phyloP scores from a whole-genome alignment of 768 basidiomycete species.

The Amylocystis lapponica region DNA sequence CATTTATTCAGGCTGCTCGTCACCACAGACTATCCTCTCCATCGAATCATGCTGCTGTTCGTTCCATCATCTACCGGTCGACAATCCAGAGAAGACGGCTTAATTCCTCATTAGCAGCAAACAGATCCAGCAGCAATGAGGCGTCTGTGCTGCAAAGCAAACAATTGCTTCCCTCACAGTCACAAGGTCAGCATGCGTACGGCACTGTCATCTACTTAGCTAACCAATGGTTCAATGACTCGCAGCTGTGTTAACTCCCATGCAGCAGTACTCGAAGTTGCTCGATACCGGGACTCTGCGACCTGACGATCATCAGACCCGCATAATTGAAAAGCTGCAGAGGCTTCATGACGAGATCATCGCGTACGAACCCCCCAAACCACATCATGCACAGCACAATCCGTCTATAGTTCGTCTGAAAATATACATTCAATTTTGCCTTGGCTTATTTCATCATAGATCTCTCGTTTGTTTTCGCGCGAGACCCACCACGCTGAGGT shows the following conservation, averaged over 20 bases:
- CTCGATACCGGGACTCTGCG: conserved; percentile 50
- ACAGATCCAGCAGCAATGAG: neutral
- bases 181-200: neutral
- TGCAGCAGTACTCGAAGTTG: conserved; percentile 41
- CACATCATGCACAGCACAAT: conserved; percentile 36
- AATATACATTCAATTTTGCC: neutral
- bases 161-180: neutral
- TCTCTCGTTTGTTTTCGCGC: conserved; percentile 27
- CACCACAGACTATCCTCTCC: no score
- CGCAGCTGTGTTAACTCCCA: conserved; percentile 13
- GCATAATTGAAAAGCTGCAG: conserved; percentile 80
- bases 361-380: conserved; percentile 62
- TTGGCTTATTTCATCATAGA: conserved; percentile 6
- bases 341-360: conserved; percentile 66
- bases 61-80: conserved; percentile 1
- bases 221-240: neutral
- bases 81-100: conserved; percentile 3
- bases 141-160: conserved; percentile 1
- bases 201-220: neutral
- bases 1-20: no score
- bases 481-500: conserved; percentile 13
- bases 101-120: conserved; percentile 6
- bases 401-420: conserved; percentile 28
- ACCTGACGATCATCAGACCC: conserved; percentile 78
- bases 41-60: neutral